Base-by-base conservation (phyloP, 768 basidiomycete species). In the Tulasnella calospora region DNA sequence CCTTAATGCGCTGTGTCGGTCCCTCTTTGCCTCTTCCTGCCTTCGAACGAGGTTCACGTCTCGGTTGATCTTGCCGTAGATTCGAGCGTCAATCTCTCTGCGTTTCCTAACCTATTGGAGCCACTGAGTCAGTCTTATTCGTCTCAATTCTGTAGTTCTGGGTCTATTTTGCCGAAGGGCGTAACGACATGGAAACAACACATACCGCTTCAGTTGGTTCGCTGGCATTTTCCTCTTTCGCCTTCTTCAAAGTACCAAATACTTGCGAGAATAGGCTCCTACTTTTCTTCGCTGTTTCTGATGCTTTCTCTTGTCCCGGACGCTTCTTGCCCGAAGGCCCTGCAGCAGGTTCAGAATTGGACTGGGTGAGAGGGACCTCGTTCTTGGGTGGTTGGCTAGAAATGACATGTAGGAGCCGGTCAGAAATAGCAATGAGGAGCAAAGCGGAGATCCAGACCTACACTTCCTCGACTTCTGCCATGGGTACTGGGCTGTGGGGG, bases 181-280 rank as follows among this genome's bases (percentile, higher is more conserved):
- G 44, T 44, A 44, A 17, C 38, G 46, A 23, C 75, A 40, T 79
- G 36, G 36, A 8, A n/a, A 79, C 15, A 35, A 27, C 15, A 79
- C 79, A 30, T 19, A 80, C 79, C 38, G 79, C 79, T 47, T 80
- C 79, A 19, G 51, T 80, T 8, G 72, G 23, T 27, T 74, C 38
- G 23, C 41, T 36, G 17, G 35, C 57, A 35, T 75, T 79, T 40
- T 80, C 79, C 38, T 80, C 44, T 10, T 70, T 80, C 17, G 79
- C 79, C 69, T 71, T 79, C 35, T 73, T 75, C 74, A 80, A 72
- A 15, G 79, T 80, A 21, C 79, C 79, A 44, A 79, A 55, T 19
- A 79, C 79, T 30, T 61, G 71, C 15, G 80, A 72, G 51, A 80
- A 80, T 7, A 80, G 44, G 41, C 78, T 79, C 40, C 77, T 67